Evolutionary conservation across 2,329 filamentous ascomycete genomes (phyloP).

Genomic region (Pseudogymnoascus sp.): DNA sequence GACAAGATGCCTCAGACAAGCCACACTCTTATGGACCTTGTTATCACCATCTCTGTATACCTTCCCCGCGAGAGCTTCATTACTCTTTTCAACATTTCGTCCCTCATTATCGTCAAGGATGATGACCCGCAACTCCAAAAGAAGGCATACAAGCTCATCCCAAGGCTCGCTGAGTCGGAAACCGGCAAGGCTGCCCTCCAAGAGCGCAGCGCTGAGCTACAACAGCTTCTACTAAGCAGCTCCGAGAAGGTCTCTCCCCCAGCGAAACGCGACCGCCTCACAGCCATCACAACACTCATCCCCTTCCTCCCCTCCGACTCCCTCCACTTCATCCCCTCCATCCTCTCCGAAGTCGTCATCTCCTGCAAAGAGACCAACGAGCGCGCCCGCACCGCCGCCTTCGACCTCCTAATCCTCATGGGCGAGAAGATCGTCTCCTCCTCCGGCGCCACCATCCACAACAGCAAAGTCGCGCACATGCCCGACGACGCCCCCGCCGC

Average conservation of each 20-base stretch:
- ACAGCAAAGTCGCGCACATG: conserved; percentile 83
- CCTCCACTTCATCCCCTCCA: conserved; percentile 85
- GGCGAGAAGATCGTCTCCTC: conserved; percentile 66
- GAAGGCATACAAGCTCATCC: conserved; percentile 98
- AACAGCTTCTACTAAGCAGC: conserved; percentile 70
- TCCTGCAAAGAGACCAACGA: conserved; percentile 98
- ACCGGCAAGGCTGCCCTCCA: conserved; percentile 67
- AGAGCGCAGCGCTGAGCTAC: conserved; percentile 70
- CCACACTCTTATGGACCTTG: conserved; percentile 91
- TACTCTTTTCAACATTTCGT: conserved; percentile 77
- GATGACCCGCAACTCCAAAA: conserved; percentile 92
- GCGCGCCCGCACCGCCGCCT: conserved; percentile 80
- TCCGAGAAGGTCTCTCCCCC: conserved; percentile 81
- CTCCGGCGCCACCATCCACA: conserved; percentile 67
- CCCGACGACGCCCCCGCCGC: conserved; percentile 68
- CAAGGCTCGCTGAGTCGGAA: conserved; percentile 75
- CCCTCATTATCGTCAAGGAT: conserved; percentile 70
- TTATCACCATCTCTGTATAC: conserved; percentile 94
- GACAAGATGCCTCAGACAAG: conserved; percentile 83
- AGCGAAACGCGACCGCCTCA: conserved; percentile 75
- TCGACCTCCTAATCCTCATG: conserved; percentile 83
- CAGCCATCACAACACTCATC: conserved; percentile 73
- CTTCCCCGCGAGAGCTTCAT: conserved; percentile 79
- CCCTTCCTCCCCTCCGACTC: conserved; percentile 68
- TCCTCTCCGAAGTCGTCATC: conserved; percentile 90